These are phyloP conservation scores for Wickerhamiella shivajii DNA, from an alignment of 805 yeast species.

Conservation along the genomic window DNA sequence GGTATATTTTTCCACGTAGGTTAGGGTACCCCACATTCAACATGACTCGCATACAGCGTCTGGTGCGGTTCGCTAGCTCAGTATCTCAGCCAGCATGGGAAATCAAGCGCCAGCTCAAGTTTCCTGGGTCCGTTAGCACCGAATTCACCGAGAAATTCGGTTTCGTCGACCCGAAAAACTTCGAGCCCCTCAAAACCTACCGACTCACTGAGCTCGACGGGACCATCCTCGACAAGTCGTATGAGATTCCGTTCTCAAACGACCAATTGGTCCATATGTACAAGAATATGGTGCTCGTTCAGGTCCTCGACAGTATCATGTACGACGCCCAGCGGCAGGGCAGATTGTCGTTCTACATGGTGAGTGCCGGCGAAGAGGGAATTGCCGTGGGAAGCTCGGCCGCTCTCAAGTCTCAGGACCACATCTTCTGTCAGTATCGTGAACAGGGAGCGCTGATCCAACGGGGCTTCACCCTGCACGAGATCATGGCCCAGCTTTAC, in stretches of 20 bases:
- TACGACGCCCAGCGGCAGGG: constrained; percentile 27
- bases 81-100: neutral
- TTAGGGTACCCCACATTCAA: too few relatives aligned
- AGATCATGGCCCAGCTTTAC: constrained; percentile 23
- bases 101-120: neutral
- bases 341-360: constrained; percentile 24
- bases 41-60: too few relatives aligned
- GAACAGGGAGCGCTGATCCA: constrained; percentile 24
- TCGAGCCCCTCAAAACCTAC: constrained; percentile 14
- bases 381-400: constrained; percentile 25
- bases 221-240: constrained; percentile 15
- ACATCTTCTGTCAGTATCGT: constrained; percentile 23
- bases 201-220: constrained; percentile 22
- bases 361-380: constrained; percentile 26
- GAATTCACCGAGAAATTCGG: constrained; percentile 1
- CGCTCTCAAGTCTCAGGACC: constrained; percentile 21
- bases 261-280: constrained; percentile 21
- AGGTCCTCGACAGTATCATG: constrained; percentile 23
- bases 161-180: neutral
- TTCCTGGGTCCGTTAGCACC: neutral
- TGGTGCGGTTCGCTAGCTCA: too few relatives aligned
- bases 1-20: too few relatives aligned
- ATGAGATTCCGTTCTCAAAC: constrained; percentile 16
- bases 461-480: constrained; percentile 22
- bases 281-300: constrained; percentile 22